Base-by-base conservation (phyloP, 1,284 basidiomycete species). In the Ceratobasidium sp. region DNA sequence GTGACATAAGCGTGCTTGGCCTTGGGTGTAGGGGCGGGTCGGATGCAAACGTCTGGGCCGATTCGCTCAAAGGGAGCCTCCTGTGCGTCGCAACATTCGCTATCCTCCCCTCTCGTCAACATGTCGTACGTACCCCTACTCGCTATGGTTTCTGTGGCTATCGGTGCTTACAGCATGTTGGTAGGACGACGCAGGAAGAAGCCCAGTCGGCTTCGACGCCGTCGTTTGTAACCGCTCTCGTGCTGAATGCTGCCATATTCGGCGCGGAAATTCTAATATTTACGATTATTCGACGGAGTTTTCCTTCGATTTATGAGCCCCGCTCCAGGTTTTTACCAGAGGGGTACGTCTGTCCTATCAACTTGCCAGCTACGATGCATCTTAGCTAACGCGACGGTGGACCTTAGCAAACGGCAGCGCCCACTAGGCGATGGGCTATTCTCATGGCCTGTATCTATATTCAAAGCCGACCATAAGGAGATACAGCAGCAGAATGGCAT, bases 201-300 rank as follows among this genome's bases (percentile, higher is more conserved):
- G 67, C 79, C 42, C 67, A 73, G 51, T 58, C 72, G 55, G 84
- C 86, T 20, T 85, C 85, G 9, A 86, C 86, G 0, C 77, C 82
- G 69, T 91, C 93, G 6, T 97, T 97, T 84, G 83, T 93, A 60
- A 93, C 95, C 6, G 92, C 95, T 1, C 89, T 97, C 64, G 89
- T 90, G 56, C 91, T 94, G 86, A 95, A 95, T 82, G 88, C 86
- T 0, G 89, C 88, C 39, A 84, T 92, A 18, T 79, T 91, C 33
- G 84, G 84, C 15, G 84, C 85, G 10, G 92, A 96, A 85, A 84
- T 97, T 60, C 86, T 84, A 6, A 88, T 89, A 4, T 97, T 95
- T 85, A 93, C 93, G 28, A 78, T 94, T 80, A 84, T 94, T 23
- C 87, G 93, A 51, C 91, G 91, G 0, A 89, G 89, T 81, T 95